These are phyloP conservation scores for Taiozyma sp. DNA, from an alignment of 1,139 yeast genomes.

Conservation along the genomic window DNA sequence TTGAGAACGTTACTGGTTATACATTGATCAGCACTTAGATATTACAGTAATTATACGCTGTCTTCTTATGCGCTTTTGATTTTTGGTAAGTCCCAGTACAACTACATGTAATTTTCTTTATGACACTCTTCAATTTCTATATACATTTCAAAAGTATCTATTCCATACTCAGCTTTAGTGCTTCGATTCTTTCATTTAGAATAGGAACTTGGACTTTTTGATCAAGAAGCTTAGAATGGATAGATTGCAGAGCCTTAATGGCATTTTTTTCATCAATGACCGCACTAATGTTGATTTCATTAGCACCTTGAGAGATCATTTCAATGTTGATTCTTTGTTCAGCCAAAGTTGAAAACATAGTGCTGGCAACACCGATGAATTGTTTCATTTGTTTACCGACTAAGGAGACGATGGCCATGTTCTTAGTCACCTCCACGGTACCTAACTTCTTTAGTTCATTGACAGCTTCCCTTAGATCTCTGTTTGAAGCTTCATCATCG, in stretches of 20 bases:
- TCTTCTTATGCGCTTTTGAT: not conserved
- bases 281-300: constrained; percentile 93
- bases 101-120: not conserved
- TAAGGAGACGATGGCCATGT: constrained; percentile 86
- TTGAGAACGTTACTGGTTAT: constrained; percentile 67
- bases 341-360: constrained; percentile 93
- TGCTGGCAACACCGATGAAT: constrained; percentile 94
- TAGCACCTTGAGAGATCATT: constrained; percentile 98
- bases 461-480: constrained; percentile 62
- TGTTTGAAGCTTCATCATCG: constrained; percentile 51
- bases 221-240: constrained; percentile 75
- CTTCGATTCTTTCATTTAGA: constrained; percentile 26
- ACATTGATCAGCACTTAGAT: constrained; percentile 47
- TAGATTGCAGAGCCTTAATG: constrained; percentile 77
- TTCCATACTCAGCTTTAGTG: constrained; percentile 1
- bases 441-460: constrained; percentile 79
- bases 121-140: not conserved
- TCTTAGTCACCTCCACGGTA: constrained; percentile 79
- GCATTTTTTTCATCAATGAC: constrained; percentile 85
- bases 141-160: not conserved
- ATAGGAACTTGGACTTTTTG: constrained; percentile 8
- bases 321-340: constrained; percentile 91
- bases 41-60: no score
- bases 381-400: constrained; percentile 98
- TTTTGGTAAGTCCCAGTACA: not conserved